phyloP scores from a whole-genome alignment of 202 grass and related monocot genomes.

The Cymbopogon flexuosus region DNA sequence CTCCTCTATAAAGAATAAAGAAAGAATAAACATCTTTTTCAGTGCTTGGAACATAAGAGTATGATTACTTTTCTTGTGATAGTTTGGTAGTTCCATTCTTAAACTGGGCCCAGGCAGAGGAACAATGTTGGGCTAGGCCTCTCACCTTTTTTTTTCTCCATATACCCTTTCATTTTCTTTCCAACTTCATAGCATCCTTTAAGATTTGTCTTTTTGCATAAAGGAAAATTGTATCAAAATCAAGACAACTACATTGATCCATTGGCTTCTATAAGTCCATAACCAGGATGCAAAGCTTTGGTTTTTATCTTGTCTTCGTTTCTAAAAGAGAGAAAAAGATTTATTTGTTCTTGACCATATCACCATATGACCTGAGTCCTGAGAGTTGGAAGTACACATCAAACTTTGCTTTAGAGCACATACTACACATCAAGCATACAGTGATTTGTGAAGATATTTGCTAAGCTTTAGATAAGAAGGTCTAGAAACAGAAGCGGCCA shows the following conservation, averaged over 20 bases:
- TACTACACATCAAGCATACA: conserved; percentile 9
- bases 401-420: neutral
- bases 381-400: neutral
- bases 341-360: neutral
- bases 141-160: neutral
- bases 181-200: neutral
- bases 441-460: neutral
- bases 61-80: neutral
- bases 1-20: neutral
- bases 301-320: neutral
- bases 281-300: neutral
- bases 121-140: neutral
- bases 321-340: neutral
- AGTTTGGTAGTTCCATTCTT: neutral
- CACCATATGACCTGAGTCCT: neutral
- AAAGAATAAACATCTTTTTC: neutral
- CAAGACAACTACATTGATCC: neutral
- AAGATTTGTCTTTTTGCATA: neutral
- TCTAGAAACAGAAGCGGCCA: conserved; percentile 20
- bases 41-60: neutral
- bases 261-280: neutral
- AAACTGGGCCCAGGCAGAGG: neutral
- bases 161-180: neutral
- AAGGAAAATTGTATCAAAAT: neutral
- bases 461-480: conserved; percentile 17